phyloP scores from a whole-genome alignment of 108 stramenopile genomes.

The Chaetoceros tenuissimus region DNA sequence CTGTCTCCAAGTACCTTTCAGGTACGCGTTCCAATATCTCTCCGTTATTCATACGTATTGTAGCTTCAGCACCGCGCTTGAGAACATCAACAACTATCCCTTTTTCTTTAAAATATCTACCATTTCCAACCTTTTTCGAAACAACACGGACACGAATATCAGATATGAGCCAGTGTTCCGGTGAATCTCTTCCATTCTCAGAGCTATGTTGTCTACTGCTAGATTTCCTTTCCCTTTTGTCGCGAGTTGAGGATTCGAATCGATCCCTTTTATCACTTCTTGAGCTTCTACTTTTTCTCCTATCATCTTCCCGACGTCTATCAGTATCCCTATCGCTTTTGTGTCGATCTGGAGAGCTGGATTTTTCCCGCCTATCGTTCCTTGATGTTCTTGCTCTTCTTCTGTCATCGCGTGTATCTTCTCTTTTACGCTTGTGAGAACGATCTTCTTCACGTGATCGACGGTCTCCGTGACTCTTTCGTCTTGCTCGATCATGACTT shows the following conservation, averaged over 20 bases:
- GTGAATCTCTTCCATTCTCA: neutral
- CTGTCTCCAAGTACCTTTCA: constrained; percentile 80
- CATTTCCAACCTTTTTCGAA: constrained; percentile 40
- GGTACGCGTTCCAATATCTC: constrained; percentile 52
- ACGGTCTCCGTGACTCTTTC: constrained; percentile 4
- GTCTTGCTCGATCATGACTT: constrained; percentile 7
- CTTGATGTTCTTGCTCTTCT: neutral
- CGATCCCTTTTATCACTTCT: constrained; percentile 1
- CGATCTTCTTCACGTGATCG: constrained; percentile 8
- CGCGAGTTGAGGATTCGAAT: neutral
- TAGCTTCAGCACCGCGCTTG: constrained; percentile 31
- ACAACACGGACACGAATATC: constrained; percentile 79
- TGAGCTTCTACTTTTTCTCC: neutral
- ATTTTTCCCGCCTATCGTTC: constrained; percentile 1
- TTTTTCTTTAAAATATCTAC: constrained; percentile 61
- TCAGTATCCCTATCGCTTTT: neutral
- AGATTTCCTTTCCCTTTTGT: neutral
- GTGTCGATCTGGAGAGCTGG: constrained; percentile 4
- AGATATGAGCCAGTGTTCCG: constrained; percentile 58
- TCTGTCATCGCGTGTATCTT: neutral
- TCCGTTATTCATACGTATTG: constrained; percentile 58
- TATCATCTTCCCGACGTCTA: constrained; percentile 7
- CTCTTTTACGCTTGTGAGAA: neutral
- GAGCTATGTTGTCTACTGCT: neutral
- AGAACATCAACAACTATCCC: constrained; percentile 75